phyloP scores from a whole-genome alignment of 345 rosid species.

The Arabidopsis suecica region DNA sequence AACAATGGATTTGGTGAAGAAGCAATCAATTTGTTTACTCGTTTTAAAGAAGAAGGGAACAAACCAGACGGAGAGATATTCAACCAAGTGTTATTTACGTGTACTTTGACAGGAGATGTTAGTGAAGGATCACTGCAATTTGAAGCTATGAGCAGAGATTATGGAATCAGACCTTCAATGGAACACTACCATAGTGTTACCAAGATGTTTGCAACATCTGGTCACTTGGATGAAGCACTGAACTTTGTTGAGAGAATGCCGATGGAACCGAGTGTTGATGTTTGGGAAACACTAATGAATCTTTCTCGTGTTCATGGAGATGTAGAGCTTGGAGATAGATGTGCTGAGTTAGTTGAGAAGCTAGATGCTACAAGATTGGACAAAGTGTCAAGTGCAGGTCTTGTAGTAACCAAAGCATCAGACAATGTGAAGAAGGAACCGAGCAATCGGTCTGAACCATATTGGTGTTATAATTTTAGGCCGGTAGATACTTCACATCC shows the following conservation, averaged over 20 bases:
- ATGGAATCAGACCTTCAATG: conserved; percentile 61
- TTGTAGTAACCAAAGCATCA: conserved; percentile 11
- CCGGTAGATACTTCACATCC: background rate
- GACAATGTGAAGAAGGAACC: background rate
- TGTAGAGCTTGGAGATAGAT: background rate
- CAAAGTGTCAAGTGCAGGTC: conserved; percentile 16
- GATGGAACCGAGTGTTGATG: background rate
- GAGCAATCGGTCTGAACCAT: background rate
- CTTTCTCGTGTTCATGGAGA: background rate
- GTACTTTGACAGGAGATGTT: conserved; percentile 58
- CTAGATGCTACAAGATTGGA: conserved; percentile 19
- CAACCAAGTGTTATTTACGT: conserved; percentile 59
- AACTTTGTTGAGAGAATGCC: background rate
- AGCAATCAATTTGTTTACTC: conserved; percentile 63
- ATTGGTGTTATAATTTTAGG: background rate
- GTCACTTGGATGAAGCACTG: conserved; percentile 49
- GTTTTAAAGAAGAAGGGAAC: conserved; percentile 62
- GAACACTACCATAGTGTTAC: conserved; percentile 61
- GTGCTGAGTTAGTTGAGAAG: conserved; percentile 12
- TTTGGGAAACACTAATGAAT: conserved; percentile 1
- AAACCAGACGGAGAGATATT: conserved; percentile 65
- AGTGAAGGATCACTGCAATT: conserved; percentile 67
- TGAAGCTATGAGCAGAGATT: conserved; percentile 62
- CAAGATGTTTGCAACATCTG: conserved; percentile 63
- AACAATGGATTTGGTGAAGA: conserved; percentile 71